phyloP scores from a whole-genome alignment of 83 land plant species.

The Diphasiastrum complanatum region DNA sequence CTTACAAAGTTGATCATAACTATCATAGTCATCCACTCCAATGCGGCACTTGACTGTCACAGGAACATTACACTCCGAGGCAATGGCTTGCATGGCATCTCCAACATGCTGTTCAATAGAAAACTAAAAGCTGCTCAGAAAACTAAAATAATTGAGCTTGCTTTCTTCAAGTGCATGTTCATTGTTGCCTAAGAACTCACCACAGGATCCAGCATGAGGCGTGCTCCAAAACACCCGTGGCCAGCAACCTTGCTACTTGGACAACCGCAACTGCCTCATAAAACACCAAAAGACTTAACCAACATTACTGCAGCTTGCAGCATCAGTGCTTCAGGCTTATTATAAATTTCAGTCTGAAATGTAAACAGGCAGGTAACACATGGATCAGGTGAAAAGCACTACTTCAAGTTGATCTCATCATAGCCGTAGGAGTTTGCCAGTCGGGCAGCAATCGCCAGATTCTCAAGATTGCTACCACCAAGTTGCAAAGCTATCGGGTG shows the following conservation, averaged over 20 bases:
- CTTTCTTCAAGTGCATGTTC: not conserved
- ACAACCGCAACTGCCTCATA: conserved; percentile 79
- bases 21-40: conserved; percentile 91
- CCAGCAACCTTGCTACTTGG: conserved; percentile 98
- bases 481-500: conserved; percentile 95
- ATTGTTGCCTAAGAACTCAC: conserved; percentile 20
- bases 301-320: not conserved
- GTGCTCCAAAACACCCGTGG: conserved; percentile 93
- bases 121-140: not conserved
- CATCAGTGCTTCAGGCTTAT: not conserved
- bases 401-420: conserved; percentile 97
- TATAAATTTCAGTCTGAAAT: not conserved
- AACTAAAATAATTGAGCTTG: not conserved
- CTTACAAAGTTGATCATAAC: conserved; percentile 95
- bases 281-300: conserved; percentile 4
- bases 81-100: conserved; percentile 84
- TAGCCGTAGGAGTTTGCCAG: conserved; percentile 74
- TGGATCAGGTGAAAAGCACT: not conserved
- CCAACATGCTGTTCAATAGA: conserved; percentile 70
- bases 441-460: conserved; percentile 80
- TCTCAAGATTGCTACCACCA: conserved; percentile 77
- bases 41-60: conserved; percentile 96
- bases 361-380: not conserved
- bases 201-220: conserved; percentile 86
- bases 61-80: conserved; percentile 67